phyloP scores from a whole-genome alignment of 2,329 filamentous ascomycete genomes.

The Penicillium sp. region DNA sequence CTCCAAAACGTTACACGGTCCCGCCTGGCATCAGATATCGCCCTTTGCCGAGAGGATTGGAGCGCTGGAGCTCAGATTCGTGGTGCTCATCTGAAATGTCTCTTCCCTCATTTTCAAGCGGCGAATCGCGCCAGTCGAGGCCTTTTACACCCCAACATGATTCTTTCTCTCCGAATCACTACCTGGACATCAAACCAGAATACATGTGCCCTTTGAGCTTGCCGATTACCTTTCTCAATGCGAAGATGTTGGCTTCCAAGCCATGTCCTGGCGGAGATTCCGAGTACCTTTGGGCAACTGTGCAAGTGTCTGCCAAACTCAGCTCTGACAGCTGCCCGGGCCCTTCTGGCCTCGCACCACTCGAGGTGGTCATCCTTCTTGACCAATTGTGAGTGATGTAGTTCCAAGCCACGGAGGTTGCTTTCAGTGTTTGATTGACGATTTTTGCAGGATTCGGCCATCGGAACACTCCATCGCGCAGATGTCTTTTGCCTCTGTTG shows the following conservation, averaged over 20 bases:
- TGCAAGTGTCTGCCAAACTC: slow-evolving; percentile 24
- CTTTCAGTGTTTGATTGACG: neutral
- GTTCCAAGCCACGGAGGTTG: neutral
- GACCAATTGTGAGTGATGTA: slow-evolving; percentile 28
- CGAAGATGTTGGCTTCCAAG: slow-evolving; percentile 10
- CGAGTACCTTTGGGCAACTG: slow-evolving; percentile 16
- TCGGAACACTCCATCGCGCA: slow-evolving; percentile 16
- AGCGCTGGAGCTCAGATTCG: slow-evolving; percentile 23
- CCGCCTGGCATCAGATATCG: slow-evolving; percentile 2
- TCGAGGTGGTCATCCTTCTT: slow-evolving; percentile 33
- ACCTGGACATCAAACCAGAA: neutral
- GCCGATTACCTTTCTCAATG: slow-evolving; percentile 18
- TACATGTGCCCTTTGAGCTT: slow-evolving; percentile 13
- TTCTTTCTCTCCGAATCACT: neutral
- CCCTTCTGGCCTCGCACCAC: slow-evolving; percentile 18
- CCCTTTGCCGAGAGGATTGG: slow-evolving; percentile 5
- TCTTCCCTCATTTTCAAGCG: slow-evolving; percentile 1
- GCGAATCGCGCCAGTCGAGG: neutral
- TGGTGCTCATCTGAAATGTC: slow-evolving; percentile 7
- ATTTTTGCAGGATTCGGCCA: slow-evolving; percentile 8
- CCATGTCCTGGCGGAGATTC: slow-evolving; percentile 11
- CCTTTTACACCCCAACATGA: neutral
- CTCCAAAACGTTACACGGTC: neutral
- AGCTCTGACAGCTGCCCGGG: slow-evolving; percentile 15
- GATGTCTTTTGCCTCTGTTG: slow-evolving; percentile 17